phyloP scores from a whole-genome alignment of 441 rosid species.

The Pelargonium myrrhifolium region DNA sequence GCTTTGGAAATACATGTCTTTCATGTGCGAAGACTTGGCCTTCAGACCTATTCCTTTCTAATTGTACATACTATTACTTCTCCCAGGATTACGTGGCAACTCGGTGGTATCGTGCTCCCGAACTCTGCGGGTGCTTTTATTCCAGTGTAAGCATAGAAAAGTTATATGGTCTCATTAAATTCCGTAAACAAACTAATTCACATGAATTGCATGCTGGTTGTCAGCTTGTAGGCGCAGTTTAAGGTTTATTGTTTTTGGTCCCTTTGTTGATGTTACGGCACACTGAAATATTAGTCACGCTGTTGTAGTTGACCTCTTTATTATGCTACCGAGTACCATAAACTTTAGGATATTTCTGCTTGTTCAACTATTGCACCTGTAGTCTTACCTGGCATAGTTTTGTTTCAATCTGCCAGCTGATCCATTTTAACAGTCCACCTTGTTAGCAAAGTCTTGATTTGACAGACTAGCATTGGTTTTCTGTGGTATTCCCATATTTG shows the following conservation, averaged over 20 bases:
- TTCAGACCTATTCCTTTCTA: no score
- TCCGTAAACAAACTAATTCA: not conserved
- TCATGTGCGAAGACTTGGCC: no score
- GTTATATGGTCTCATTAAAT: conserved; percentile 11
- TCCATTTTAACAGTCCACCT: no score
- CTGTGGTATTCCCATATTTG: not conserved
- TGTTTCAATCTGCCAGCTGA: no score
- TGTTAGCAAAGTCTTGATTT: no score
- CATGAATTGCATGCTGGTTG: not conserved
- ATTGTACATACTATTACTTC: not conserved
- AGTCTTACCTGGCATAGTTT: not conserved
- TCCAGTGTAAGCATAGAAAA: conserved; percentile 64
- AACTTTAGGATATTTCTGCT: not conserved
- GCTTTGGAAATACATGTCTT: no score
- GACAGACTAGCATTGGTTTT: not conserved
- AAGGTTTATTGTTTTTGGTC: not conserved
- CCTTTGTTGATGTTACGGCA: not conserved
- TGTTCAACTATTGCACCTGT: not conserved
- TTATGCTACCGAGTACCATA: not conserved
- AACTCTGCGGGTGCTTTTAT: conserved; percentile 96
- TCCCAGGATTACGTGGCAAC: conserved; percentile 94
- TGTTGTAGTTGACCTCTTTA: not conserved
- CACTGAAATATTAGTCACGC: not conserved
- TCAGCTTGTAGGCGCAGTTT: not conserved
- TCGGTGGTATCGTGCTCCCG: conserved; percentile 99